These are phyloP conservation scores for Apophysomyces trapeziformis DNA, from an alignment of 371 early-diverging fungal genomes.

Conservation along the genomic window DNA sequence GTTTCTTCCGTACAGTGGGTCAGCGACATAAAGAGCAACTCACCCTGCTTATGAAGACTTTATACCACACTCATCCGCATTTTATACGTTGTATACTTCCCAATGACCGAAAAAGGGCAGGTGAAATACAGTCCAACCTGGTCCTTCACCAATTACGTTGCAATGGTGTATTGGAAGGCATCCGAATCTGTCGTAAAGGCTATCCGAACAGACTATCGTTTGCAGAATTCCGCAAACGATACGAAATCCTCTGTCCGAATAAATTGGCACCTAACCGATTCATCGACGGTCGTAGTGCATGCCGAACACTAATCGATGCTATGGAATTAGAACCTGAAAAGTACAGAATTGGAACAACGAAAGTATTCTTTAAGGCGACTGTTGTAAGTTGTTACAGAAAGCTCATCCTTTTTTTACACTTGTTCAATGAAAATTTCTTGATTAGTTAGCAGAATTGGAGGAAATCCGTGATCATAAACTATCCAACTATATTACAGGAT, in stretches of 20 bases:
- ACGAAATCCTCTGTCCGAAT: conserved; percentile 88
- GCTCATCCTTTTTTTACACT: neutral
- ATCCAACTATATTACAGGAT: conserved; percentile 75
- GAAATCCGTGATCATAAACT: conserved; percentile 90
- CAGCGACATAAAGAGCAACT: conserved; percentile 98
- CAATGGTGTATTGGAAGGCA: conserved; percentile 99
- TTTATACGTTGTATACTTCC: conserved; percentile 99
- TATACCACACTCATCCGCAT: conserved; percentile 96
- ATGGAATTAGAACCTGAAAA: conserved; percentile 75
- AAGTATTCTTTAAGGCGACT: conserved; percentile 99
- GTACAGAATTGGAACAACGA: conserved; percentile 94
- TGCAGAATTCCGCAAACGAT: conserved; percentile 95
- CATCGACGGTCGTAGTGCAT: conserved; percentile 87
- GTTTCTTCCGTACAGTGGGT: conserved; percentile 95
- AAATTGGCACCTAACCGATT: conserved; percentile 79
- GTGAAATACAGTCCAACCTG: conserved; percentile 79
- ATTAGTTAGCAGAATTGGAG: conserved; percentile 93
- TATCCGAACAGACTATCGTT: conserved; percentile 97
- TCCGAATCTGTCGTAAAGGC: conserved; percentile 98
- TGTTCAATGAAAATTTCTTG: neutral
- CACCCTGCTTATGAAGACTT: conserved; percentile 84
- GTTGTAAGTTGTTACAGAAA: conserved; percentile 64
- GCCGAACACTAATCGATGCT: conserved; percentile 74
- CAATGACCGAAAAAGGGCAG: conserved; percentile 92
- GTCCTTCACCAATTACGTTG: conserved; percentile 98